A percentile compares a stretch with the other conserved stretches of the same genome.
Evolutionary conservation across 75 land plant genomes (phyloP).

Genomic region (Pinus tabuliformis): DNA sequence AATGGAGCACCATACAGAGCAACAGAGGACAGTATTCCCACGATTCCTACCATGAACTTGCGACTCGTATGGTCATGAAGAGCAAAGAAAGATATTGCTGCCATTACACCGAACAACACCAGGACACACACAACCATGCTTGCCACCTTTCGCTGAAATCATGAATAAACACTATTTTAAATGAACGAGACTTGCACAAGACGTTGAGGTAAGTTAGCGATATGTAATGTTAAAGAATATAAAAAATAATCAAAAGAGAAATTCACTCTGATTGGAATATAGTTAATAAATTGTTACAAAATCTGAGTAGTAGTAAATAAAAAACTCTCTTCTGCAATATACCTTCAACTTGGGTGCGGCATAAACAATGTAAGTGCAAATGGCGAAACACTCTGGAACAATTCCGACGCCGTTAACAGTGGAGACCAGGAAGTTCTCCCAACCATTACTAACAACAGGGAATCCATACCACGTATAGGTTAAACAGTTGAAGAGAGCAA

Average conservation of each 20-base stretch:
- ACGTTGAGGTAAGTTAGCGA: no score
- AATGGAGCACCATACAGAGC: not conserved
- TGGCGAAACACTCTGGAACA: slow-evolving; percentile 52
- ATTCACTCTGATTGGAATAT: no score
- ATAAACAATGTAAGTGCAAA: slow-evolving; percentile 35
- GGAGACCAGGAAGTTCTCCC: slow-evolving; percentile 56
- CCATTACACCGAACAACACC: not conserved
- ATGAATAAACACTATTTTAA: no score
- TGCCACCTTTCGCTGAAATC: slow-evolving; percentile 16
- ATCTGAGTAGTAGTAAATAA: no score
- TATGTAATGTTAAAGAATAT: no score
- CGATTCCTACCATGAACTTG: not conserved
- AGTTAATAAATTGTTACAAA: no score
- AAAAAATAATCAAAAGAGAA: no score
- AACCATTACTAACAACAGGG: slow-evolving; percentile 50
- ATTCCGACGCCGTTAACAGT: slow-evolving; percentile 63
- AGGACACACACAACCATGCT: not conserved
- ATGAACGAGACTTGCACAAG: no score
- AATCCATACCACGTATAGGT: slow-evolving; percentile 65
- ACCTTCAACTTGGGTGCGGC: slow-evolving; percentile 36
- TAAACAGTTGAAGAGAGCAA: slow-evolving; percentile 72
- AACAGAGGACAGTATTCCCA: not conserved
- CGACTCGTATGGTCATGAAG: not conserved
- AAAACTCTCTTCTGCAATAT: not conserved
- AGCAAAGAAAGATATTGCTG: not conserved